Evolutionary conservation across 768 basidiomycete genomes (phyloP), one percentile per base, ranked within the genome.

Genomic region (Auriculariales sp.): DNA sequence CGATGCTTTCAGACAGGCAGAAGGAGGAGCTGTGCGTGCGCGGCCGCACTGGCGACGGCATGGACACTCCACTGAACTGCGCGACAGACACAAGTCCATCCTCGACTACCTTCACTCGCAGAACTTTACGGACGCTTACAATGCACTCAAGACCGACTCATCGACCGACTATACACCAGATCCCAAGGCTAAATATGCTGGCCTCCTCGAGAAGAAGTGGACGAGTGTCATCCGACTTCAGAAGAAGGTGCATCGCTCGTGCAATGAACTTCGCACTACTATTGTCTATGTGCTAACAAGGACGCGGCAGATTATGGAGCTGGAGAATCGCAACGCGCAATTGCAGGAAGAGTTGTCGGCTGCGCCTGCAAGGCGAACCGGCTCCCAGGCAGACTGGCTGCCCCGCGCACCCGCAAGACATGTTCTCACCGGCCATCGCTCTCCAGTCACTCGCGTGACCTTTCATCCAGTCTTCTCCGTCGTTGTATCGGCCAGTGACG

Each of bases 191-290:
- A 84, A 87, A 62, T 83, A 81, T 58, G 79, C 81, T 1, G 92
- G 91, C 1, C 67, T 97, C 50, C 67, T 97, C 53, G 93, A 90
- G 71, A 94, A 94, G 81, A 97, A 97, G 66, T 97, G 93, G 93
- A 94, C 89, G 46, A 88, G 84, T 60, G 90, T 95, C 29, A 93
- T 97, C 52, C 76, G 93, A 56, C 66, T 97, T 62, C 93, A 97
- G 70, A 89, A 93, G 74, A 94, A 93, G 80, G 90, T 83, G 53
- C 54, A 61, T 55, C 39, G 17, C 14, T 14, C 47, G 28, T 29
- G 14, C n/a, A n/a, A n/a, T n/a, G n/a, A n/a, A n/a, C n/a, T n/a
- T n/a, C n/a, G n/a, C n/a, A n/a, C 25, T 27, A 34, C n/a, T 28
- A 17, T 22, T 19, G 19, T 28, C 19, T n/a, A 19, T 42, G 27